Percentiles rank a stretch among this genome's conserved stretches.
Evolutionary conservation across 768 basidiomycete genomes (phyloP).

Genomic region (Favolaschia claudopus): DNA sequence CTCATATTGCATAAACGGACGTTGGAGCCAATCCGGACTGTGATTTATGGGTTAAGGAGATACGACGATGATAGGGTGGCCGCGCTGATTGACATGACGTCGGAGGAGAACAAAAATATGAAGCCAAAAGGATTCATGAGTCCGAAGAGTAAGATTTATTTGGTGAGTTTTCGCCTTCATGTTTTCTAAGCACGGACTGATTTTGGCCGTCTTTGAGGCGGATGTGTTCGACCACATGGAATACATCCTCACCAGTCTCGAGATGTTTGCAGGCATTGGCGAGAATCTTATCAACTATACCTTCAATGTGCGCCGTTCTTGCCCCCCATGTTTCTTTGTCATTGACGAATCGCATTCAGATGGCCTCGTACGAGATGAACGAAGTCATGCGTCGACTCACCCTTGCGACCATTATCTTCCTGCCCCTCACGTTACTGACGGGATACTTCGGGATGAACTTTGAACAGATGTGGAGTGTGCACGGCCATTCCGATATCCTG

Average conservation of each 20-base stretch:
- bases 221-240: constrained; percentile 85
- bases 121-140: constrained; percentile 71
- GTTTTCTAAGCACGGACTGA: neutral
- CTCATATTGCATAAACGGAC: constrained; percentile 79
- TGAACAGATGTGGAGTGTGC: constrained; percentile 54
- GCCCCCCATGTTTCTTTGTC: neutral
- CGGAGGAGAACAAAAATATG: constrained; percentile 39
- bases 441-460: constrained; percentile 72
- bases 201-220: constrained; percentile 51
- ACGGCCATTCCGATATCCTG: constrained; percentile 55
- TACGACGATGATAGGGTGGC: constrained; percentile 75
- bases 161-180: constrained; percentile 47
- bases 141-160: constrained; percentile 74
- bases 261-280: constrained; percentile 76
- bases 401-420: constrained; percentile 72
- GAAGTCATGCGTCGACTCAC: constrained; percentile 70
- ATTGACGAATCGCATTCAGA: constrained; percentile 44
- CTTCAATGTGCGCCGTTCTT: constrained; percentile 65
- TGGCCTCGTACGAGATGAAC: constrained; percentile 81
- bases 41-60: constrained; percentile 72
- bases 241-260: constrained; percentile 70
- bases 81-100: constrained; percentile 58
- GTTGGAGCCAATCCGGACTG: constrained; percentile 72
- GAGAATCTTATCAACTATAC: constrained; percentile 79
- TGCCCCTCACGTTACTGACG: constrained; percentile 73